These are phyloP conservation scores for Colletotrichum paranaense DNA, from an alignment of 2,329 filamentous ascomycete genomes.

Conservation along the genomic window DNA sequence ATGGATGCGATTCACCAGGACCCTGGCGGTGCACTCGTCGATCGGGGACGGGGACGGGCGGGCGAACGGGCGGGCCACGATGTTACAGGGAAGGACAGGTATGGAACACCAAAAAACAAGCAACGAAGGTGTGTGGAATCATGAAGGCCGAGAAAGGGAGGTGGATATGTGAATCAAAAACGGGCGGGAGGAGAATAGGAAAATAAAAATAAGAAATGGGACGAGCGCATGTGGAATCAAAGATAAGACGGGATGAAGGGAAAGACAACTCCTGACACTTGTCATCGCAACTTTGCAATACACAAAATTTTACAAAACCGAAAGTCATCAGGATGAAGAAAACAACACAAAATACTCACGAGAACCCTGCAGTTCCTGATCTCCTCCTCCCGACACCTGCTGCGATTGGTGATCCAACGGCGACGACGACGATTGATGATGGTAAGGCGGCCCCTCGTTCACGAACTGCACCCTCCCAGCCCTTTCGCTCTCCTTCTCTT, in stretches of 20 bases:
- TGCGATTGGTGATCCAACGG: neutral
- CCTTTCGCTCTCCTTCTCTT: constrained; percentile 51
- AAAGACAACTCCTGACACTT: neutral
- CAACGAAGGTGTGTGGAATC: constrained; percentile 1
- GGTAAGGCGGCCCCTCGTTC: constrained; percentile 40
- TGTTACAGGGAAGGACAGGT: neutral
- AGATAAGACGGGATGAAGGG: neutral
- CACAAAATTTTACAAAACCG: no score
- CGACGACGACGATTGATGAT: constrained; percentile 29
- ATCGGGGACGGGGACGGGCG: neutral
- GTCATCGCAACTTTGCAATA: no score
- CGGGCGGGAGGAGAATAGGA: neutral
- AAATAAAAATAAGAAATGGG: neutral
- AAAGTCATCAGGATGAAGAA: neutral
- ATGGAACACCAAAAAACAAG: neutral
- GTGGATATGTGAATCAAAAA: neutral
- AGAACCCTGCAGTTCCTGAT: constrained; percentile 15
- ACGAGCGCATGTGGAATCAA: neutral
- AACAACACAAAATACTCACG: constrained; percentile 19
- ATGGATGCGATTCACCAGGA: neutral
- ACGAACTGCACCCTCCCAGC: constrained; percentile 50
- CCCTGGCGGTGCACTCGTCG: neutral
- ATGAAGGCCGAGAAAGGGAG: neutral
- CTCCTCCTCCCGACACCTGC: neutral
- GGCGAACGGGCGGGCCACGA: neutral